Evolutionary conservation across 2,329 filamentous ascomycete species (phyloP).

Genomic region (Ophiostoma piceae): DNA sequence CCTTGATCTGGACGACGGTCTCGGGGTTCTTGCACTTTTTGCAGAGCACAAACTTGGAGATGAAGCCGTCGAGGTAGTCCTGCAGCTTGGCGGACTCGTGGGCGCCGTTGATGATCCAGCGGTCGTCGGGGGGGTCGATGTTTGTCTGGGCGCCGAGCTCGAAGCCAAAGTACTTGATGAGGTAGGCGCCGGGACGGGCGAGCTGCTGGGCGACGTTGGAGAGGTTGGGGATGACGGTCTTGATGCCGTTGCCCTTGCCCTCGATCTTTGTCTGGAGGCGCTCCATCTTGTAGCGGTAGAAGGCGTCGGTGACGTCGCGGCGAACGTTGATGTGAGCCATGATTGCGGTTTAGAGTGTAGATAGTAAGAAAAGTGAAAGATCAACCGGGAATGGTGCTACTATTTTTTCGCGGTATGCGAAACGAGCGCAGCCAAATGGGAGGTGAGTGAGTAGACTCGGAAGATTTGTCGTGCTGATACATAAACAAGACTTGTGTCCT

Average conservation of each 20-base stretch:
- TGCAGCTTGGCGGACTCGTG: slow-evolving; percentile 94
- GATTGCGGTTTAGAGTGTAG: slow-evolving; percentile 45
- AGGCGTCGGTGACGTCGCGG: slow-evolving; percentile 94
- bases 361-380: slow-evolving; percentile 19
- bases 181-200: slow-evolving; percentile 83
- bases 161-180: slow-evolving; percentile 99
- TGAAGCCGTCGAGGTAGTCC: slow-evolving; percentile 97
- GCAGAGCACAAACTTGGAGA: slow-evolving; percentile 97
- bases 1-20: slow-evolving; percentile 93
- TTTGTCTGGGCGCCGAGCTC: slow-evolving; percentile 98
- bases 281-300: slow-evolving; percentile 99
- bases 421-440: slow-evolving; percentile 95
- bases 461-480: slow-evolving; percentile 91
- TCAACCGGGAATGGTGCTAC: slow-evolving; percentile 93
- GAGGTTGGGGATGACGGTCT: slow-evolving; percentile 95
- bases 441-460: slow-evolving; percentile 90
- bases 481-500: slow-evolving; percentile 67
- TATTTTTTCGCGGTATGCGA: slow-evolving; percentile 91
- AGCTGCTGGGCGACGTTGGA: slow-evolving; percentile 89
- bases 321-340: slow-evolving; percentile 99
- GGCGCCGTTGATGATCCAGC: slow-evolving; percentile 99
- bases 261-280: slow-evolving; percentile 97
- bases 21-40: slow-evolving; percentile 99
- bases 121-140: slow-evolving; percentile 92
- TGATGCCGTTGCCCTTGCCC: slow-evolving; percentile 99